Evolutionary conservation across 2,329 filamentous ascomycete species (phyloP).

Genomic region (Pezicula neosporulosa): DNA sequence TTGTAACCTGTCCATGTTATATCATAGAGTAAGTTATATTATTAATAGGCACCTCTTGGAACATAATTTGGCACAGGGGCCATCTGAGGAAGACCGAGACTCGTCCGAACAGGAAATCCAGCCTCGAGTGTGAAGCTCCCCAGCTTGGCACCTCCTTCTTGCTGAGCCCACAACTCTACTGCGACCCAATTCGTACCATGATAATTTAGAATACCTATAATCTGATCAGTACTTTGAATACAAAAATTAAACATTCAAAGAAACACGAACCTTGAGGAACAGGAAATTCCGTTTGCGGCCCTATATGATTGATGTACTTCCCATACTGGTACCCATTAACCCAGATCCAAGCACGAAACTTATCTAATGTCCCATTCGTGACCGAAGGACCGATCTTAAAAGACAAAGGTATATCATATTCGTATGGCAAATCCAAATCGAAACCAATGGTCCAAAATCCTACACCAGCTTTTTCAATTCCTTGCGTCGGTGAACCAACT

Average conservation of each 20-base stretch:
- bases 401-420: conserved; percentile 56
- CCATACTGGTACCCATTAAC: conserved; percentile 74
- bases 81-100: not conserved
- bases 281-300: conserved; percentile 67
- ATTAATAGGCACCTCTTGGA: not conserved
- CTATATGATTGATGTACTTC: conserved; percentile 64
- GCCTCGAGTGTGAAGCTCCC: conserved; percentile 9
- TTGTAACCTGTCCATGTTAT: no score
- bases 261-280: conserved; percentile 39
- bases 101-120: conserved; percentile 7
- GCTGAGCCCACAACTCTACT: conserved; percentile 59
- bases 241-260: not conserved
- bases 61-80: conserved; percentile 7
- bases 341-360: conserved; percentile 61
- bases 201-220: conserved; percentile 63
- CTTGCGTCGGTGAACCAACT: conserved; percentile 32
- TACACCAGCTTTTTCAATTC: conserved; percentile 46
- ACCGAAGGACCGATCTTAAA: conserved; percentile 33
- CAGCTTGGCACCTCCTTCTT: conserved; percentile 9
- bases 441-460: conserved; percentile 54
- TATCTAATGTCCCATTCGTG: conserved; percentile 27
- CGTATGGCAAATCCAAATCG: conserved; percentile 46
- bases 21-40: no score
- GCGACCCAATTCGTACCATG: conserved; percentile 64
- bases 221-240: conserved; percentile 40